Base-by-base conservation (phyloP, 257 asterid species). In the Datura wrightii region DNA sequence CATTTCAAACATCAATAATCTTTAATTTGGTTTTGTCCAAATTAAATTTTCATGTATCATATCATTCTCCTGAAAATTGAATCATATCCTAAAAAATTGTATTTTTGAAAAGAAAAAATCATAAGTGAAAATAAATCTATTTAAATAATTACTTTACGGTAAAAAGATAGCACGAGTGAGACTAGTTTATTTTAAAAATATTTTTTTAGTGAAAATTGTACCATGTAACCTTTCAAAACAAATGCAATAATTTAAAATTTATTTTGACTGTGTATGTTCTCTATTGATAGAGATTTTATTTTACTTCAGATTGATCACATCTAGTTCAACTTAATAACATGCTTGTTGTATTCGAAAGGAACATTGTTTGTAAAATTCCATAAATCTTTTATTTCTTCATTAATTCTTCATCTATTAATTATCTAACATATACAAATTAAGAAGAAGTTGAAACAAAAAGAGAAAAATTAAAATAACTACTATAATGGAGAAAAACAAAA, bases 261-360 rank as follows among this genome's bases (percentile, higher is more conserved):
- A 56, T 2, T 56, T 56, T 19, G 16, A 56, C 65, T 18, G 1
- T 56, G 31, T 18, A 56, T 56, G 63, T 56, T 56, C 63, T 56
- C 31, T 24, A 24, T 39, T 39, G 0, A 58, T 8, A 46, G 6
- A 46, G 10, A 46, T 0, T 1, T 46, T 2, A 46, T 46, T 46
- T 6, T 6, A 6, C 0, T 6, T 8, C 52, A 46, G 0, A 46
- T 46, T 1, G 0, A 8, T 2, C 9, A 1, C 7, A 0, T 46
- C 10, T 46, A 46, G 10, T 6, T 46, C 2, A 6, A 1, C 52
- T 46, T 1, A 2, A 46, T 1, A 4, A 39, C 4, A 39, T 39
- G 42, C 4, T 39, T 39, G 4, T 39, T 39, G 4, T 39, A 39
- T 39, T 39, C 4, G 3, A 39, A 24, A 24, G 31, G 31, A 24